A percentile compares a stretch with the other conserved stretches of the same genome.
These are phyloP conservation scores for Echeveria elegans DNA, from an alignment of 164 flowering plant genomes.

Conservation along the genomic window DNA sequence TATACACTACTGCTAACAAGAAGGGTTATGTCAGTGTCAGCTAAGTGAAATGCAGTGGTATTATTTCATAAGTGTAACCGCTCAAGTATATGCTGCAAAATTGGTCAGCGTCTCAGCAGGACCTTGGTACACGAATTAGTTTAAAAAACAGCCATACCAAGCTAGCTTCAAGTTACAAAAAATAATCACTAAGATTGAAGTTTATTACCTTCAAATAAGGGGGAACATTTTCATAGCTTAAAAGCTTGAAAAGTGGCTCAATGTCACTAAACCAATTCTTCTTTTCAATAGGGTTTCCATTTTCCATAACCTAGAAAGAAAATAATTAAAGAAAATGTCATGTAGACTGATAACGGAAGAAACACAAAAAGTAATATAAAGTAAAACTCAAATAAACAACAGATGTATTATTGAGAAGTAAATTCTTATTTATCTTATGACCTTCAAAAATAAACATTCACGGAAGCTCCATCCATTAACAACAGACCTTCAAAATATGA, in stretches of 20 bases:
- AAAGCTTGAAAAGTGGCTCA: constrained; percentile 95
- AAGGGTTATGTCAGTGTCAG: background rate
- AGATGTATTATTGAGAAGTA: background rate
- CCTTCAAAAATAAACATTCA: too few species aligned
- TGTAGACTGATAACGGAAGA: background rate
- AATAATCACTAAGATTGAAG: background rate
- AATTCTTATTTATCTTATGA: too few species aligned
- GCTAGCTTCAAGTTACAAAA: background rate
- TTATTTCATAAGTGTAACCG: background rate
- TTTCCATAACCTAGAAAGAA: constrained; percentile 60
- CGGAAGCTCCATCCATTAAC: too few species aligned
- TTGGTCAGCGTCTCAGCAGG: too few species aligned
- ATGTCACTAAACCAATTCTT: constrained; percentile 92
- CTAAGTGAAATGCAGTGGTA: background rate
- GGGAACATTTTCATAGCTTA: constrained; percentile 92
- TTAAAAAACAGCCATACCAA: background rate
- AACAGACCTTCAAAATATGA: too few species aligned
- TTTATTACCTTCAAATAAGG: constrained; percentile 77
- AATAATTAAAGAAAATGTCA: background rate
- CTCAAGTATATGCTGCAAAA: background rate
- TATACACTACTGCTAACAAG: background rate
- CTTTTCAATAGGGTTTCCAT: constrained; percentile 74
- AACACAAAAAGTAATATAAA: background rate
- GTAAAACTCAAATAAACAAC: background rate
- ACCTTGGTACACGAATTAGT: background rate